Base-by-base conservation (phyloP, 2,329 filamentous ascomycete species). In the Rhynchosporium graminicola region DNA sequence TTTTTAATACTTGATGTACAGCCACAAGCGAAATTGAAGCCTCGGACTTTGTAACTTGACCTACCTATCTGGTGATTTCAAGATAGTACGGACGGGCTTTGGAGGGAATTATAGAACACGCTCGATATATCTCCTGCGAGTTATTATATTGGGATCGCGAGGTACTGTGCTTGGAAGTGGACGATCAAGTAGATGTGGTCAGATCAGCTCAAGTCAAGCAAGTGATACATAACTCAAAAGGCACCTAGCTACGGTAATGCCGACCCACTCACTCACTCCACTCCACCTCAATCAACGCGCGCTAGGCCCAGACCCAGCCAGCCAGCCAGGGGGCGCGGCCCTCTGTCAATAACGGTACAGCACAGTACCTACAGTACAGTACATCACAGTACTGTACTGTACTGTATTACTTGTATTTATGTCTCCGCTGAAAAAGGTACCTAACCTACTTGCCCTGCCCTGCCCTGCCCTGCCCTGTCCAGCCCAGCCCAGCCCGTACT, bases 271-370 rank as follows among this genome's bases (percentile, higher is more conserved):
- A 20, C 20, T 20, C 20, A 20, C 20, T 20, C 20, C 20, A 20
- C 20, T 20, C 20, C 8, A 56, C 52, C 36, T 60, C 57, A 40
- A 57, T 13, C 28, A 51, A 52, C 60, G 38, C 20, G n/a, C 42
- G 50, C 61, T 52, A 52, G 50, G 57, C 61, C 57, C 59, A 58
- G n/a, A 10, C 57, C 29, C 31, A 33, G 29, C 43, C 54, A n/a
- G 33, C 52, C 50, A 47, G 36, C 50, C 51, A 60, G 58, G 54
- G 55, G 59, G 61, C 57, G 59, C 57, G 63, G 61, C 63, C 42
- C 60, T 50, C 48, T 61, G 58, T 58, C 61, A 56, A 40, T 10
- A 38, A 9, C 50, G 31, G 10, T 48, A 28, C 45, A 9, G 28
- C 13, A 48, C 48, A 20, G 20, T 20, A 20, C 20, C 20, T 20